phyloP scores from a whole-genome alignment of 371 early-diverging fungal species.

The Mucor indicus region DNA sequence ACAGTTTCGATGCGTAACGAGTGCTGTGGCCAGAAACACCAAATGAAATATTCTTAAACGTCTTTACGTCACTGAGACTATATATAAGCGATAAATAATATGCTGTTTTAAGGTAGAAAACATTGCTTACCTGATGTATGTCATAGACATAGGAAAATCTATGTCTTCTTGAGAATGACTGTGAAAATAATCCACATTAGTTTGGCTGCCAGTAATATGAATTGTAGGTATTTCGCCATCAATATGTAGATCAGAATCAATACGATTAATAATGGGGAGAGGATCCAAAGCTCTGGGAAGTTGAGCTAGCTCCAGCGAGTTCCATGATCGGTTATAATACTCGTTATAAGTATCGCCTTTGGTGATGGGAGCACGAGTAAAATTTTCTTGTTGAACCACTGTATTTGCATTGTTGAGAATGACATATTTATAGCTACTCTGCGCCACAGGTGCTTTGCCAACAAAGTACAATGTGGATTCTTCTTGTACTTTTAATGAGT shows the following conservation, averaged over 20 bases:
- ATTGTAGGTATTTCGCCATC: slow-evolving; percentile 25
- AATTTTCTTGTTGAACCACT: slow-evolving; percentile 12
- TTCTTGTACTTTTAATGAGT: slow-evolving; percentile 1
- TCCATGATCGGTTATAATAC: slow-evolving; percentile 23
- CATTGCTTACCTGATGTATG: slow-evolving; percentile 31
- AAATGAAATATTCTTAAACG: slow-evolving; percentile 9
- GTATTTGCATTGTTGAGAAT: not conserved
- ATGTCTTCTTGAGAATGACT: slow-evolving; percentile 10
- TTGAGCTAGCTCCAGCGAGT: not conserved
- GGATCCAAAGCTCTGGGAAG: slow-evolving; percentile 7
- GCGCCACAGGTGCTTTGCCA: slow-evolving; percentile 11
- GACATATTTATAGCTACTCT: slow-evolving; percentile 11
- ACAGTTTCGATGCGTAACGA: slow-evolving; percentile 11
- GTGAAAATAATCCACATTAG: slow-evolving; percentile 20
- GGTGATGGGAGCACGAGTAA: slow-evolving; percentile 4
- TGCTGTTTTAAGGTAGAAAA: too few relatives aligned
- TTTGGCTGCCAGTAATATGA: slow-evolving; percentile 13
- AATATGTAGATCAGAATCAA: slow-evolving; percentile 16
- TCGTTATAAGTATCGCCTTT: slow-evolving; percentile 9
- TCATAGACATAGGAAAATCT: slow-evolving; percentile 15
- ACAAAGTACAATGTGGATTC: slow-evolving; percentile 4
- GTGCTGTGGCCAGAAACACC: slow-evolving; percentile 25
- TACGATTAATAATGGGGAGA: slow-evolving; percentile 17
- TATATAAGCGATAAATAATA: slow-evolving; percentile 1
- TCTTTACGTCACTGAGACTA: slow-evolving; percentile 9